A percentile compares a stretch with the other conserved stretches of the same genome.
These are phyloP conservation scores for Clohesyomyces aquaticus DNA, from an alignment of 495 filamentous ascomycete species.

Conservation along the genomic window DNA sequence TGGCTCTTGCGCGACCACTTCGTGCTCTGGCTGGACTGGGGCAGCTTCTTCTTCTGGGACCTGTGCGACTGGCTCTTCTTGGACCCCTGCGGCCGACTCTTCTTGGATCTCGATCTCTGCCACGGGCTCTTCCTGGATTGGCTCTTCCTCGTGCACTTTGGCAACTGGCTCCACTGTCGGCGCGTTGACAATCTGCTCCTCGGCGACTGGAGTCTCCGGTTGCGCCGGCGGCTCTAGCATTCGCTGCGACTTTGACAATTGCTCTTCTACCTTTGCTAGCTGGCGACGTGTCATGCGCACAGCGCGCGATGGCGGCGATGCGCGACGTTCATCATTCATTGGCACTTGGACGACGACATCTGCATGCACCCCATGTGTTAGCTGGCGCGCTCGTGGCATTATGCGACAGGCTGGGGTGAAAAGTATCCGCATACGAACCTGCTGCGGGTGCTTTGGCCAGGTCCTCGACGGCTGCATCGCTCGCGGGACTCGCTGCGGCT, in stretches of 20 bases:
- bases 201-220: neutral
- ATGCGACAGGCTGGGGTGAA: neutral
- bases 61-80: neutral
- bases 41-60: neutral
- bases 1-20: neutral
- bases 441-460: constrained; percentile 20
- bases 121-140: neutral
- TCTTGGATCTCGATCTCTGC: neutral
- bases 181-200: constrained; percentile 3
- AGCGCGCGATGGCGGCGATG: constrained; percentile 33
- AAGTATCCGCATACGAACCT: no score
- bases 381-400: constrained; percentile 7
- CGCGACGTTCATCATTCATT: constrained; percentile 34
- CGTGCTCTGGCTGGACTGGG: neutral
- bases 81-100: neutral
- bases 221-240: neutral
- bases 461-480: constrained; percentile 35
- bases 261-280: constrained; percentile 35
- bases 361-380: constrained; percentile 32
- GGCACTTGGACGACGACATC: constrained; percentile 37
- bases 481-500: constrained; percentile 34
- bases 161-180: constrained; percentile 1
- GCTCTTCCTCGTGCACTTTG: no score
- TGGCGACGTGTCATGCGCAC: constrained; percentile 41
- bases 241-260: constrained; percentile 26